A percentile compares a stretch with the other conserved stretches of the same genome.
These are phyloP conservation scores for Penicillium flavigenum DNA, from an alignment of 495 filamentous ascomycete genomes.

Conservation along the genomic window DNA sequence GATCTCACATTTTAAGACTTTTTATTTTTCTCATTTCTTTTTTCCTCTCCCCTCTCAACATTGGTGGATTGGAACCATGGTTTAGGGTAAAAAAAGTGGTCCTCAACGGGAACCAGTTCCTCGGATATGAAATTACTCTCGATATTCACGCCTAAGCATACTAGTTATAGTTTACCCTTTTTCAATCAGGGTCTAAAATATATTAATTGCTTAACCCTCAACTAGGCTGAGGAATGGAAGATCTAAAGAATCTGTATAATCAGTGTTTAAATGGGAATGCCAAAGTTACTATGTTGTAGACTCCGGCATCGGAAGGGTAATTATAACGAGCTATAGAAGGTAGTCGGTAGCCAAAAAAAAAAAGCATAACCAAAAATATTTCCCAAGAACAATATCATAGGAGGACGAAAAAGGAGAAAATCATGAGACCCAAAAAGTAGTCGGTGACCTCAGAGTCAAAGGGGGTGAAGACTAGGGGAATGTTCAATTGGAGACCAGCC, in stretches of 20 bases:
- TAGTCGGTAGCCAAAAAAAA: not conserved
- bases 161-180: slow-evolving; percentile 7
- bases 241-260: slow-evolving; percentile 23
- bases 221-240: slow-evolving; percentile 29
- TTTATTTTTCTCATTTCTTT: slow-evolving; percentile 13
- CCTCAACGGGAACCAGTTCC: slow-evolving; percentile 43
- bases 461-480: slow-evolving; percentile 20
- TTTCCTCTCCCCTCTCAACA: not conserved
- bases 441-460: slow-evolving; percentile 22
- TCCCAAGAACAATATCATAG: not conserved
- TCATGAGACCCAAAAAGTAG: slow-evolving; percentile 31
- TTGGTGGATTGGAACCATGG: slow-evolving; percentile 19
- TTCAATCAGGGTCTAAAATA: slow-evolving; percentile 14
- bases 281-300: not conserved
- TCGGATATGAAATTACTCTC: slow-evolving; percentile 21
- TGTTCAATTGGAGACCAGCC: slow-evolving; percentile 23
- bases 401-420: slow-evolving; percentile 7
- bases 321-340: not conserved
- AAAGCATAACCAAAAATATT: not conserved
- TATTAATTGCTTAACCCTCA: slow-evolving; percentile 12
- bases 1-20: not conserved
- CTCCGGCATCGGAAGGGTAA: slow-evolving; percentile 33
- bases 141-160: not conserved
- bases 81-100: slow-evolving; percentile 32
- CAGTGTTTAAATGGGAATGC: slow-evolving; percentile 23